Conservation (phyloP, 306 rosid species). For the Ochetophila trinervis region DNA sequence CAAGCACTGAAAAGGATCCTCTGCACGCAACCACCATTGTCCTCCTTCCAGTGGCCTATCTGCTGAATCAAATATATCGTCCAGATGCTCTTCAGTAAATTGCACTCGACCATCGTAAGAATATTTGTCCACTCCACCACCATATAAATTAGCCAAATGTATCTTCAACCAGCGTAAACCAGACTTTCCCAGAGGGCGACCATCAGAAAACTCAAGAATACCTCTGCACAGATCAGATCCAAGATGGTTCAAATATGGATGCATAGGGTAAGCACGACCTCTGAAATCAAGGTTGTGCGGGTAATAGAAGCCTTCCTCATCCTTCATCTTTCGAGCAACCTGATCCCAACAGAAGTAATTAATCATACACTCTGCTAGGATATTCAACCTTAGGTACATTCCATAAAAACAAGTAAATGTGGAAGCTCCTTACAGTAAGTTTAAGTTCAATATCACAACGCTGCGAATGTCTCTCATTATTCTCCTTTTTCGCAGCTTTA, state of each 20-base stretch:
- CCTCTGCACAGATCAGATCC: slow-evolving; percentile 99
- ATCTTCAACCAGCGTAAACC: slow-evolving; percentile 94
- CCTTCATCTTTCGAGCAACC: slow-evolving; percentile 98
- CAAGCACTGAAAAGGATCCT: slow-evolving; percentile 97
- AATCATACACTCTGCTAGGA: slow-evolving; percentile 10
- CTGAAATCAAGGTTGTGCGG: slow-evolving; percentile 98
- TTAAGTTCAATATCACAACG: slow-evolving; percentile 91
- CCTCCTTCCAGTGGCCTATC: slow-evolving; percentile 90
- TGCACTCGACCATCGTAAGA: slow-evolving; percentile 61
- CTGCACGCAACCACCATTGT: slow-evolving; percentile 94
- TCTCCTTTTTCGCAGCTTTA: slow-evolving; percentile 65
- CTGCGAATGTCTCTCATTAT: slow-evolving; percentile 79
- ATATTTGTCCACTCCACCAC: slow-evolving; percentile 85
- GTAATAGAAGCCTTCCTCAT: slow-evolving; percentile 91
- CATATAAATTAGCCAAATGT: slow-evolving; percentile 92
- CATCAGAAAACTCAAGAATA: slow-evolving; percentile 85
- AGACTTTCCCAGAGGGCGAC: slow-evolving; percentile 76
- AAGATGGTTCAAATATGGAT: slow-evolving; percentile 91
- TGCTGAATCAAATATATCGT: slow-evolving; percentile 75
- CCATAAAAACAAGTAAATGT: slow-evolving; percentile 10
- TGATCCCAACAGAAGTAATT: slow-evolving; percentile 29
- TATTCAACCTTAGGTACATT: slow-evolving; percentile 13
- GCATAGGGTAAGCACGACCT: slow-evolving; percentile 99
- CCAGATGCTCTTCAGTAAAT: slow-evolving; percentile 68
- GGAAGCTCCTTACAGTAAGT: slow-evolving; percentile 69